Base-by-base conservation (phyloP, 1,284 basidiomycete genomes). In the Ceratobasidium sp. region DNA sequence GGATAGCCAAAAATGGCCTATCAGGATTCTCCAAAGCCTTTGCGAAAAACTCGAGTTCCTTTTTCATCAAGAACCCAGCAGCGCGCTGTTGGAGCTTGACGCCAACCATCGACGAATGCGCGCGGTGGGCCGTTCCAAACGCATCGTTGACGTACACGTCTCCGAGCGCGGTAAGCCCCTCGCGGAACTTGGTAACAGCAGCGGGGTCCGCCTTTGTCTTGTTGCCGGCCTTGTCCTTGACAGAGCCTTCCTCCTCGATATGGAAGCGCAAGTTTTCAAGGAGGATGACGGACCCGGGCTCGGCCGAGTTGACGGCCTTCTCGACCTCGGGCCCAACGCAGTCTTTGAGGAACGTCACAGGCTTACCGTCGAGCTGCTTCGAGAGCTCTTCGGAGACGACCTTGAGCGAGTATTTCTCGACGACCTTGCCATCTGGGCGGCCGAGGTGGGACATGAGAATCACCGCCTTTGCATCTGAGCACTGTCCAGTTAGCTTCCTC, bases 111-210 rank as follows among this genome's bases (percentile, higher is more conserved):
- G 94, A 96, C 0, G 96, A 97, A 83, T 99, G 97, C 25, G 94
- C 96, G 77, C 96, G 94, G 83, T 99, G 96, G 49, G 96, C 97
- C 66, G 96, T 98, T 73, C 96, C 96, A 81, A 99, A 99, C 48
- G 96, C 97, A 81, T 99, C 96, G 84, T 99, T 99, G 81, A 99
- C 86, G 82, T 98, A 99, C 77, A 99, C 92, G 79, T 98, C 95
- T 67, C 95, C 96, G 76, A 99, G 91, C 76, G 86, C 88, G 75
- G 96, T 98, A 77, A 99, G 88, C 49, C 88, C 85, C 79, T 91
- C 86, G 67, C 95, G 88, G 86, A 99, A 98, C 78, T 90, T 86
- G 70, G 89, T 83, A 77, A 98, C 94, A 76, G 87, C 88, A 69
- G 86, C 86, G 66, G 91, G 84, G 81, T 96, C 92, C 44, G 96